These are phyloP conservation scores for Juglanconis oblonga DNA, from an alignment of 2,329 filamentous ascomycete species.

Conservation along the genomic window DNA sequence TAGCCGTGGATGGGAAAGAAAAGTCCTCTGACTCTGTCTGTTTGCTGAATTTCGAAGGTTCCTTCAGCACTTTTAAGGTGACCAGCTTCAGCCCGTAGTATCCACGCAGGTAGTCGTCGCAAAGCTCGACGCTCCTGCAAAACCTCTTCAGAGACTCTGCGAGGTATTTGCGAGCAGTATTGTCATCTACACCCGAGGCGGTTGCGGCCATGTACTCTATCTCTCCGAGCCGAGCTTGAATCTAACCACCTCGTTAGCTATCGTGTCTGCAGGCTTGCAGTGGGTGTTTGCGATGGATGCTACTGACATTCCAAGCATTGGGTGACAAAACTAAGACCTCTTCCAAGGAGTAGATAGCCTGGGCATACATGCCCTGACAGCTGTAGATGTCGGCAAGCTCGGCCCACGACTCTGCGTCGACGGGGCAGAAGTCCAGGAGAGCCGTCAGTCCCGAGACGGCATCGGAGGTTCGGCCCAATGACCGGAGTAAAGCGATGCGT, in stretches of 20 bases:
- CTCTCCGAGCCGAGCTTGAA: slow-evolving; percentile 85
- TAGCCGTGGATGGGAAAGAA: slow-evolving; percentile 52
- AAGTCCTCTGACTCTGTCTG: slow-evolving; percentile 48
- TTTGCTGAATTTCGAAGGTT: slow-evolving; percentile 41
- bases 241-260: slow-evolving; percentile 41
- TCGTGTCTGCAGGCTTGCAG: slow-evolving; percentile 23
- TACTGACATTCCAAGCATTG: slow-evolving; percentile 89
- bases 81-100: slow-evolving; percentile 86
- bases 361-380: slow-evolving; percentile 71
- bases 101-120: slow-evolving; percentile 86
- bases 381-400: slow-evolving; percentile 88
- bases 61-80: slow-evolving; percentile 48
- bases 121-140: slow-evolving; percentile 87
- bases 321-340: slow-evolving; percentile 84
- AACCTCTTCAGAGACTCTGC: slow-evolving; percentile 79
- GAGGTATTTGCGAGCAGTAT: slow-evolving; percentile 50
- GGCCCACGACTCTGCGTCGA: slow-evolving; percentile 89
- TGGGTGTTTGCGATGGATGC: neutral
- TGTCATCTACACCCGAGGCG: slow-evolving; percentile 33
- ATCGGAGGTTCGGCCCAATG: slow-evolving; percentile 66
- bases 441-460: slow-evolving; percentile 71
- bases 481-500: slow-evolving; percentile 73
- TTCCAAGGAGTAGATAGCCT: slow-evolving; percentile 85
- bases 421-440: slow-evolving; percentile 79
- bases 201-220: slow-evolving; percentile 69